A percentile compares a stretch with the other conserved stretches of the same genome.
Conservation (phyloP, 1,284 basidiomycete genomes). For the Athelia sp. region DNA sequence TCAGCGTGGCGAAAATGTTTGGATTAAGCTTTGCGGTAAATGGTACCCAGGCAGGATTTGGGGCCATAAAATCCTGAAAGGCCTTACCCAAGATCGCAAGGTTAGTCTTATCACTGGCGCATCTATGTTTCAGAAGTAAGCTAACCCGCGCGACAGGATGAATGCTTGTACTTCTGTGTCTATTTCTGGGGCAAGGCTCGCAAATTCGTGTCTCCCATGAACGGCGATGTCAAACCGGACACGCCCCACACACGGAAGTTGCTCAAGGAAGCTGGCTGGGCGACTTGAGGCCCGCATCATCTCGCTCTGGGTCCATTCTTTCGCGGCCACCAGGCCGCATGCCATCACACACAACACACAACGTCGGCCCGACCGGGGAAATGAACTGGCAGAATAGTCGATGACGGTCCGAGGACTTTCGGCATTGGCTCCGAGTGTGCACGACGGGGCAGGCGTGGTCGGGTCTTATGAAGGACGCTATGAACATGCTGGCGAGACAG, state of each 20-base stretch:
- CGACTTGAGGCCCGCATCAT: not conserved
- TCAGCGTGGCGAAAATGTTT: constrained; percentile 45
- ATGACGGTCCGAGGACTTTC: too few relatives aligned
- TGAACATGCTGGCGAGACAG: too few relatives aligned
- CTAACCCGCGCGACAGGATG: constrained; percentile 24
- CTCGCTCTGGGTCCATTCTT: too few relatives aligned
- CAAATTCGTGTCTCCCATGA: constrained; percentile 53
- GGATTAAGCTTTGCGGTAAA: constrained; percentile 43
- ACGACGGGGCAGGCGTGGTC: too few relatives aligned
- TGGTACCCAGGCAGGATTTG: constrained; percentile 47
- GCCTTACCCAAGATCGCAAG: constrained; percentile 30
- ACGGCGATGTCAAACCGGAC: constrained; percentile 62
- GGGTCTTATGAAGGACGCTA: too few relatives aligned
- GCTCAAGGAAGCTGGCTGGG: constrained; percentile 38
- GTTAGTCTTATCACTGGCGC: constrained; percentile 30
- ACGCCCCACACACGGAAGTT: constrained; percentile 31
- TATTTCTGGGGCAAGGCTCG: constrained; percentile 39
- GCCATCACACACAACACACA: too few relatives aligned
- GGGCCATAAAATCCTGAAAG: constrained; percentile 35
- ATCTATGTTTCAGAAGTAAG: too few relatives aligned
- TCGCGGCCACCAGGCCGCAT: too few relatives aligned
- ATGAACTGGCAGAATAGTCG: too few relatives aligned
- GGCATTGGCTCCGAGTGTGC: too few relatives aligned
- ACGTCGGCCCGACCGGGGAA: too few relatives aligned
- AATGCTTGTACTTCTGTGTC: constrained; percentile 49